Conservation (phyloP, 441 rosid genomes). For the Syzygium malaccense region DNA sequence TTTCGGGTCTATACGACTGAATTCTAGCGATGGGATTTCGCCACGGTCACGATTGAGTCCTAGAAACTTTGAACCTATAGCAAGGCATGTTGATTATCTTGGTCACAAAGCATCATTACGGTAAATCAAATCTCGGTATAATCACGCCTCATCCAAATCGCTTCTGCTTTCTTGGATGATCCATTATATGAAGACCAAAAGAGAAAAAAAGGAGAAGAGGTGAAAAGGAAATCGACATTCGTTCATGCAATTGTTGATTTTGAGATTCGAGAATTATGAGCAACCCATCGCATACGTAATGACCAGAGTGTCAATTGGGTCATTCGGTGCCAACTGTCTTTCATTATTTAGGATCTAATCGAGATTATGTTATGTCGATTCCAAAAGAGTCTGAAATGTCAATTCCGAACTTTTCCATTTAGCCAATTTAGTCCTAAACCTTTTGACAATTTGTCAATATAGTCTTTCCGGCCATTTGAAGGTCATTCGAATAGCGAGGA, state of each 20-base stretch:
- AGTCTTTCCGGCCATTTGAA: too few species aligned
- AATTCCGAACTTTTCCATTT: too few species aligned
- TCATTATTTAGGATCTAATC: background rate
- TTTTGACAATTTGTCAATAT: accelerated
- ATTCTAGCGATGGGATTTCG: background rate
- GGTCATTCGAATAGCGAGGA: too few species aligned
- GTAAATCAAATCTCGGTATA: background rate
- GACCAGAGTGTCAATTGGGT: background rate
- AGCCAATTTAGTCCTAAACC: too few species aligned
- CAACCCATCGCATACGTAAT: background rate
- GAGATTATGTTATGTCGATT: background rate
- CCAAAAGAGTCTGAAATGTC: too few species aligned
- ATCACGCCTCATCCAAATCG: background rate
- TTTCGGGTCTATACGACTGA: background rate
- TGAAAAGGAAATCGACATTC: background rate
- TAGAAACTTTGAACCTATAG: background rate
- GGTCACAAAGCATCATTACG: background rate
- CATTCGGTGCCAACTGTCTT: background rate
- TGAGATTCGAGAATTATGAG: background rate
- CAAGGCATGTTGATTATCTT: background rate
- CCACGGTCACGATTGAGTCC: background rate
- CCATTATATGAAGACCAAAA: background rate
- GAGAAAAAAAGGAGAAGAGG: background rate
- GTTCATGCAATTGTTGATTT: background rate
- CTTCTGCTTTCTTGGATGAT: background rate